Evolutionary conservation across 2,329 filamentous ascomycete species (phyloP).

Genomic region (Neonectria coccinea): DNA sequence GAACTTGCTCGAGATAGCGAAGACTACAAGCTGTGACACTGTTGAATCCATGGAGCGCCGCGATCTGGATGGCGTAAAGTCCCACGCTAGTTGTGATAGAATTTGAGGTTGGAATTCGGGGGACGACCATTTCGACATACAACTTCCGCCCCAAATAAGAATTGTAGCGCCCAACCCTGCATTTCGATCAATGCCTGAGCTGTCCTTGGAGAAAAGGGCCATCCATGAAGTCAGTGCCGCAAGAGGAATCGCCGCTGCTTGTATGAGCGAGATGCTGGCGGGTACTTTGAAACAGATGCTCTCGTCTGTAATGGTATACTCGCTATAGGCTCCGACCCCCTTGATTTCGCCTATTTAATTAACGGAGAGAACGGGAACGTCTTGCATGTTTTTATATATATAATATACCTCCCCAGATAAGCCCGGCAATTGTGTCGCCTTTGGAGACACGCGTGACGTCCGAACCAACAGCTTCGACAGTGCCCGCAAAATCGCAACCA

Average conservation of each 20-base stretch:
- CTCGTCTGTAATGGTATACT: slow-evolving; percentile 56
- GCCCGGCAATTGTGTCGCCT: slow-evolving; percentile 41
- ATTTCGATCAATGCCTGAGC: slow-evolving; percentile 48
- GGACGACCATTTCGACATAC: slow-evolving; percentile 41
- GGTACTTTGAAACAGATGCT: slow-evolving; percentile 56
- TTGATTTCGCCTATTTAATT: slow-evolving; percentile 38
- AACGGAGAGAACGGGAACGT: neutral
- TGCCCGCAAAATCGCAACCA: slow-evolving; percentile 54
- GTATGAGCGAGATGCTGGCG: slow-evolving; percentile 38
- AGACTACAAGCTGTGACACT: slow-evolving; percentile 53
- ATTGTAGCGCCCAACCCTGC: slow-evolving; percentile 37
- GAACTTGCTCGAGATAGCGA: slow-evolving; percentile 48
- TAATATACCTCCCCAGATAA: slow-evolving; percentile 48
- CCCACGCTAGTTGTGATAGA: slow-evolving; percentile 52
- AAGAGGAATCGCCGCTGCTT: slow-evolving; percentile 55
- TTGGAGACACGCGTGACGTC: slow-evolving; percentile 33
- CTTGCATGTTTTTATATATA: no score
- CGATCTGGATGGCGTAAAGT: slow-evolving; percentile 53
- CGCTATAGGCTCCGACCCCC: slow-evolving; percentile 53
- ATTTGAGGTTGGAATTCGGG: neutral
- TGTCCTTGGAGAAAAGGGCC: slow-evolving; percentile 53
- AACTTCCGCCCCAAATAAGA: slow-evolving; percentile 59
- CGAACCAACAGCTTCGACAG: slow-evolving; percentile 49
- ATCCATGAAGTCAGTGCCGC: slow-evolving; percentile 55
- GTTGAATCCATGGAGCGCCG: slow-evolving; percentile 48